Percentiles rank a stretch among this genome's conserved stretches.
These are phyloP conservation scores for Orbilia oligospora DNA, from an alignment of 2,329 filamentous ascomycete genomes.

Conservation along the genomic window DNA sequence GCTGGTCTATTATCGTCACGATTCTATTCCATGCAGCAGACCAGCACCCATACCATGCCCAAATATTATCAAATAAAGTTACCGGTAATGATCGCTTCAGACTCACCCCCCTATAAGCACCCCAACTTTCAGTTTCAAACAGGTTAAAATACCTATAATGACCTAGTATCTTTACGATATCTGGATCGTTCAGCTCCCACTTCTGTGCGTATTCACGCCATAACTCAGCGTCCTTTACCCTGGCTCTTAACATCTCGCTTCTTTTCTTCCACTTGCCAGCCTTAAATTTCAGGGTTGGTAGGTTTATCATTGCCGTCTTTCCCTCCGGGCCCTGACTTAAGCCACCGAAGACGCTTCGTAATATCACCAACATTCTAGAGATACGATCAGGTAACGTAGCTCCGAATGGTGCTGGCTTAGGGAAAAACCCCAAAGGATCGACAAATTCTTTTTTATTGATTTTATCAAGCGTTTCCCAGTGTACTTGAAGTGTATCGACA, in stretches of 20 bases:
- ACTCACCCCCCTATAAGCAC: too few species aligned
- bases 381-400: too few species aligned
- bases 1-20: background rate
- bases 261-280: background rate
- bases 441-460: background rate
- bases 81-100: background rate
- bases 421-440: background rate
- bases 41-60: constrained; percentile 16
- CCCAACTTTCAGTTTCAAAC: too few species aligned
- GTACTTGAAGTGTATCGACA: too few species aligned
- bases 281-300: background rate
- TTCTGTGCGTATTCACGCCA: background rate
- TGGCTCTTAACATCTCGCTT: background rate
- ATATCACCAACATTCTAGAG: background rate
- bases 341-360: background rate
- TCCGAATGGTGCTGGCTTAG: background rate
- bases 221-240: background rate
- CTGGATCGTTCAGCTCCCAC: background rate
- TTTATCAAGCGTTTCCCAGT: background rate
- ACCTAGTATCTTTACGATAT: background rate
- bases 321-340: background rate
- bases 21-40: background rate
- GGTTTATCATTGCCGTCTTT: background rate
- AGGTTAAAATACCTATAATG: background rate
- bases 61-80: background rate